Percentiles rank a stretch among this genome's conserved stretches.
Evolutionary conservation across 163 green algal species (phyloP).

Genomic region (Picocystis sp.): DNA sequence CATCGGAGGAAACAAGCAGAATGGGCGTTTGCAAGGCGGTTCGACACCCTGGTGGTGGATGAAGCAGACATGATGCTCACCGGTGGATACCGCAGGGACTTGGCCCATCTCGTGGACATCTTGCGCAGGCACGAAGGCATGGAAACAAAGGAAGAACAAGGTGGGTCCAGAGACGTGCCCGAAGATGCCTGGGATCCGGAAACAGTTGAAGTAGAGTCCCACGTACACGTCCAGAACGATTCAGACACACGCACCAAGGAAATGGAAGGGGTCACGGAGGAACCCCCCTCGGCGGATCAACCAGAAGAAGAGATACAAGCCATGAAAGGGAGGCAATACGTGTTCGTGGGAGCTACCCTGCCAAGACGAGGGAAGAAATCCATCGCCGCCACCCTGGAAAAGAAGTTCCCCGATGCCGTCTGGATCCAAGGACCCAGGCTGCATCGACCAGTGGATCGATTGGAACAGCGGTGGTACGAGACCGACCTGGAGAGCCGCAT

Average conservation of each 20-base stretch:
- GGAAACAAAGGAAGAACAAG: slow-evolving; percentile 25
- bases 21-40: slow-evolving; percentile 11
- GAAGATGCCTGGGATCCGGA: slow-evolving; percentile 1
- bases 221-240: slow-evolving; percentile 3
- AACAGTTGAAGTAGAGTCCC: neutral
- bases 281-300: slow-evolving; percentile 5
- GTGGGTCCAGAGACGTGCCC: slow-evolving; percentile 12
- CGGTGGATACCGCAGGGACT: slow-evolving; percentile 38
- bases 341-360: slow-evolving; percentile 88
- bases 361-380: slow-evolving; percentile 49
- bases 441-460: slow-evolving; percentile 21
- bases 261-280: neutral
- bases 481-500: neutral
- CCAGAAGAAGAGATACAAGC: neutral
- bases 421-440: slow-evolving; percentile 59
- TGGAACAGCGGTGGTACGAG: neutral
- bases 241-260: slow-evolving; percentile 9
- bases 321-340: slow-evolving; percentile 56
- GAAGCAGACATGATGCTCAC: slow-evolving; percentile 82
- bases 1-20: neutral
- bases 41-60: slow-evolving; percentile 57
- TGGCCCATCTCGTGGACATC: slow-evolving; percentile 26
- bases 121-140: slow-evolving; percentile 18
- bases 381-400: slow-evolving; percentile 42
- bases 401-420: slow-evolving; percentile 43